Conservation (phyloP, 1,284 basidiomycete species). For the Boletus holoroseus region DNA sequence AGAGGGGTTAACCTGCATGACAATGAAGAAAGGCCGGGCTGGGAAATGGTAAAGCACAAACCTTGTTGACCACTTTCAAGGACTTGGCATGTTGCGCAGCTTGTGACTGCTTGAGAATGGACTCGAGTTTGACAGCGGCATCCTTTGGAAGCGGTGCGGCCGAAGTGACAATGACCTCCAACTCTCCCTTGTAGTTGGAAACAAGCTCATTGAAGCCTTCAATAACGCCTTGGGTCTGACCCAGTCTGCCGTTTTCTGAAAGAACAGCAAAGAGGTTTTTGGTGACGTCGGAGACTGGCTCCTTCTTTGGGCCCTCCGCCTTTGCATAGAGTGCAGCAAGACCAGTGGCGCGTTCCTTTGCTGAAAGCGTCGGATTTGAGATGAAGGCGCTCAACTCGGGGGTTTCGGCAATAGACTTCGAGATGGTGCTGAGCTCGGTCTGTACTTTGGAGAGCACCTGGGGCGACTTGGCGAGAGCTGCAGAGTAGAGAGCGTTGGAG, state of each 20-base stretch:
- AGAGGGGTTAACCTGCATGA: conserved; percentile 72
- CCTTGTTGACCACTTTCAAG: conserved; percentile 85
- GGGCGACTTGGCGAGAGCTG: conserved; percentile 83
- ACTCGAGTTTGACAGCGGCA: conserved; percentile 70
- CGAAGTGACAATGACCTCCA: conserved; percentile 90
- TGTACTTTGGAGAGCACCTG: conserved; percentile 78
- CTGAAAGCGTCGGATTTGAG: conserved; percentile 84
- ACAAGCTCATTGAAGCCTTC: conserved; percentile 90
- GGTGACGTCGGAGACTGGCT: conserved; percentile 77
- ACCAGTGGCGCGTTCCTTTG: conserved; percentile 67
- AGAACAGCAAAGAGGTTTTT: conserved; percentile 90
- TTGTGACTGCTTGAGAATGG: conserved; percentile 78
- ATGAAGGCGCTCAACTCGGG: conserved; percentile 70
- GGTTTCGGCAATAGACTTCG: conserved; percentile 58
- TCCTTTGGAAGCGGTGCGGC: conserved; percentile 75
- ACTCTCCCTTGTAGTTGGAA: conserved; percentile 86
- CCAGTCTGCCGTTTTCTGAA: conserved; percentile 90
- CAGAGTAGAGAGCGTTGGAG: conserved; percentile 89
- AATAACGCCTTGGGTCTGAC: conserved; percentile 81
- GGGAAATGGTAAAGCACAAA: conserved; percentile 29
- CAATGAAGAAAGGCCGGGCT: conserved; percentile 5
- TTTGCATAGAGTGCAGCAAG: conserved; percentile 64
- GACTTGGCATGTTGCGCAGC: conserved; percentile 80
- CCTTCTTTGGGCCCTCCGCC: conserved; percentile 63
- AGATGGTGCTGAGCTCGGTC: conserved; percentile 70